Percentiles rank a stretch among this genome's conserved stretches.
Evolutionary conservation across 345 rosid genomes (phyloP).

Genomic region (Camelina neglecta): DNA sequence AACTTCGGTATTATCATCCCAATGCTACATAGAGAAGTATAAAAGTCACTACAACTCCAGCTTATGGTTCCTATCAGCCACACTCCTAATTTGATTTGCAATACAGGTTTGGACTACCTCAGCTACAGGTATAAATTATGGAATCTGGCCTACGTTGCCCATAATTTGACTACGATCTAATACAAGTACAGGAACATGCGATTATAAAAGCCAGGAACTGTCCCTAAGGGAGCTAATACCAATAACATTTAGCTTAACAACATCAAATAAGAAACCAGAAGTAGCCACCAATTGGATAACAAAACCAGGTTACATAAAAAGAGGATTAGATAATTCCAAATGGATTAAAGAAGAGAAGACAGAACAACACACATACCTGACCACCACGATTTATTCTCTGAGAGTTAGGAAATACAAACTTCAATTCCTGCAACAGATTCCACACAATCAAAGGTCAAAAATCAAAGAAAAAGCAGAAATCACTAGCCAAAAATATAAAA

Average conservation of each 20-base stretch:
- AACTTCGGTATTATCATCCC: neutral
- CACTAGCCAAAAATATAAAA: neutral
- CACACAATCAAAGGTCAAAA: conserved; percentile 14
- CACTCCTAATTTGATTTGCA: too few species aligned
- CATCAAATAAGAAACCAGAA: conserved; percentile 17
- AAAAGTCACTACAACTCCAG: conserved; percentile 17
- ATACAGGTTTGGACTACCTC: too few species aligned
- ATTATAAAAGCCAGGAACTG: too few species aligned
- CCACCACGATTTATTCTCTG: conserved; percentile 81
- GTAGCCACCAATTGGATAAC: neutral
- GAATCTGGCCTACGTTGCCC: too few species aligned
- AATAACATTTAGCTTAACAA: neutral
- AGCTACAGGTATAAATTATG: too few species aligned
- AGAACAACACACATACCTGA: conserved; percentile 58
- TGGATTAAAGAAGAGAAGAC: neutral
- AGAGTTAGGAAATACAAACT: conserved; percentile 79
- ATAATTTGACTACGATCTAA: neutral
- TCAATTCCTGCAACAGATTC: conserved; percentile 67
- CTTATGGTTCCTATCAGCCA: neutral
- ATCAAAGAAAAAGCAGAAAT: conserved; percentile 5
- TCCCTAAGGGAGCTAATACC: neutral
- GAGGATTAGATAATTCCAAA: neutral
- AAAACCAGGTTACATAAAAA: neutral
- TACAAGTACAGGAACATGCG: too few species aligned
- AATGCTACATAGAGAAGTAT: neutral